Evolutionary conservation across 345 rosid genomes (phyloP).

Genomic region (Reutealis trisperma): DNA sequence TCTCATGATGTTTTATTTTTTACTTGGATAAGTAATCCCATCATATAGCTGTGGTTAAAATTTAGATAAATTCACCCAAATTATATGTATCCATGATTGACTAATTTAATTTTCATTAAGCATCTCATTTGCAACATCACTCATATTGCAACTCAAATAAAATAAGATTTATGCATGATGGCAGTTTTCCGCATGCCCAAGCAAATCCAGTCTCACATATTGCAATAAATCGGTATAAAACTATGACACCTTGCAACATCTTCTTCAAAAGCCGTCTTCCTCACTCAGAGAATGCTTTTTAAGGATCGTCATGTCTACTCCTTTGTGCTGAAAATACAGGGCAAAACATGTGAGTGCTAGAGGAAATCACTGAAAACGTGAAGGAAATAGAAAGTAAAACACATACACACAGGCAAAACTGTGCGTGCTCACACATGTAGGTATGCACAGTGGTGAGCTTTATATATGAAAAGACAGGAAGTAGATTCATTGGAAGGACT

Average conservation of each 20-base stretch:
- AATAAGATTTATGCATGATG: not conserved
- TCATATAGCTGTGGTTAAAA: not conserved
- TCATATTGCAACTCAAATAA: not conserved
- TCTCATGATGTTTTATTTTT: not conserved
- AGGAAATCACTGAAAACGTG: not conserved
- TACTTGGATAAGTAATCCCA: not conserved
- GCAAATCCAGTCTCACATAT: not conserved
- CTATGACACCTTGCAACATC: not conserved
- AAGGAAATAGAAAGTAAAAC: not conserved
- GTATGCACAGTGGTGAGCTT: not conserved
- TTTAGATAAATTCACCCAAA: not conserved
- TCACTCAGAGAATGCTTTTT: constrained; percentile 53
- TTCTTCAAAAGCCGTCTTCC: constrained; percentile 33
- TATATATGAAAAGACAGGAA: not conserved
- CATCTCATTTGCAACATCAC: not conserved
- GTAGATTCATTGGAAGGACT: not conserved
- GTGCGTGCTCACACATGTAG: not conserved
- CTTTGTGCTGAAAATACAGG: constrained; percentile 52
- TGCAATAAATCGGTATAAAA: not conserved
- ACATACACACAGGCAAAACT: too few species aligned
- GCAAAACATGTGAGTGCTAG: not conserved
- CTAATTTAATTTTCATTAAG: not conserved
- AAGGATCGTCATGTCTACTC: constrained; percentile 54
- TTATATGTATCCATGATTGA: not conserved
- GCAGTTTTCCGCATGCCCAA: not conserved